These are phyloP conservation scores for Colletotrichum tamarilloi DNA, from an alignment of 2,329 filamentous ascomycete genomes.

Conservation along the genomic window DNA sequence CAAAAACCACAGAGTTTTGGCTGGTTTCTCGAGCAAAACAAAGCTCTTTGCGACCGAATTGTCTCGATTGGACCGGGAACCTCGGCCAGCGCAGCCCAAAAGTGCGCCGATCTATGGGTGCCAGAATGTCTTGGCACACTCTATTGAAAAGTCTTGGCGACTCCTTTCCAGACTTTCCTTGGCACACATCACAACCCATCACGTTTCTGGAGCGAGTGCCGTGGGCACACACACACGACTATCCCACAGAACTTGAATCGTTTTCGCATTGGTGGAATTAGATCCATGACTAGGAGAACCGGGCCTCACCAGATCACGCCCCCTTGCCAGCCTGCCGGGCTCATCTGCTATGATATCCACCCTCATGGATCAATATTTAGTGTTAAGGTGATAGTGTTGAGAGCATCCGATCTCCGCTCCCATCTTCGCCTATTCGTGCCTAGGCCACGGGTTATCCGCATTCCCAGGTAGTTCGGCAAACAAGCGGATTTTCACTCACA, in stretches of 20 bases:
- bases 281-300: not conserved
- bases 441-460: not conserved
- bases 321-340: conserved; percentile 18
- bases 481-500: not conserved
- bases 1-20: not conserved
- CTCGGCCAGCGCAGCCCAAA: not conserved
- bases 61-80: not conserved
- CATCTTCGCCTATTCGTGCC: not conserved
- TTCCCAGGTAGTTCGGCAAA: not conserved
- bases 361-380: not conserved
- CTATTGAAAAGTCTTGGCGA: conserved; percentile 14
- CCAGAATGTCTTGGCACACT: conserved; percentile 13
- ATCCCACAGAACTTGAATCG: not conserved
- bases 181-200: not conserved
- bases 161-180: conserved; percentile 28
- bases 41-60: not conserved
- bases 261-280: conserved; percentile 20
- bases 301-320: not conserved
- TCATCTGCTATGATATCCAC: not conserved
- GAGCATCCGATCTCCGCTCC: not conserved
- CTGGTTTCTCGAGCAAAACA: not conserved
- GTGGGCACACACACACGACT: not conserved
- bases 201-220: conserved; percentile 10
- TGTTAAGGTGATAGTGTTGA: not conserved
- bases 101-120: conserved; percentile 9